Conservation (phyloP, 164 flowering plant species). For the Tetracentron sinense region DNA sequence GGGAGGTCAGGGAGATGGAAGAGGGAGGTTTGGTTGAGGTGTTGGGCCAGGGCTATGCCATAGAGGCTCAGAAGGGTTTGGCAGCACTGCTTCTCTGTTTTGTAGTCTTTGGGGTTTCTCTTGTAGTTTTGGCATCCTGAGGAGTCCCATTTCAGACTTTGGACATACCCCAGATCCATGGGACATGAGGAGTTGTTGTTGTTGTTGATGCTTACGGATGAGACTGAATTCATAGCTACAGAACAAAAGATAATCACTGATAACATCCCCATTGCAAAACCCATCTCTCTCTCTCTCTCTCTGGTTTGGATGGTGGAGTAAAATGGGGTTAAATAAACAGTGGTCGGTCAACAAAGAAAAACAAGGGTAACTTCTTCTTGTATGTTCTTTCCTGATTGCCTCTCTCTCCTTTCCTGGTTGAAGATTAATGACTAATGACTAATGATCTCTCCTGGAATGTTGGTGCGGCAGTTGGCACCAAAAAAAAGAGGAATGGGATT, state of each 20-base stretch:
- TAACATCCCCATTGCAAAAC: background rate
- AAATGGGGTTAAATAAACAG: too few relatives aligned
- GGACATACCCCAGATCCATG: slow-evolving; percentile 44
- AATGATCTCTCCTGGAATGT: background rate
- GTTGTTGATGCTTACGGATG: background rate
- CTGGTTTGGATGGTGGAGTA: background rate
- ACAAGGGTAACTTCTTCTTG: too few relatives aligned
- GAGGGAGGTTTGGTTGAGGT: slow-evolving; percentile 42
- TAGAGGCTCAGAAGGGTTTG: slow-evolving; percentile 45
- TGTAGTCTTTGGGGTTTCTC: background rate
- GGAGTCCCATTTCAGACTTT: slow-evolving; percentile 46
- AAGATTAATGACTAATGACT: background rate
- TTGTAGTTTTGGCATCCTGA: slow-evolving; percentile 28
- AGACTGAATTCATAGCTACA: background rate
- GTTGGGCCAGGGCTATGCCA: slow-evolving; percentile 43
- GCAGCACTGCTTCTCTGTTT: slow-evolving; percentile 30
- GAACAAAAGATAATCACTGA: background rate
- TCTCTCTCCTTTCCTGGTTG: background rate
- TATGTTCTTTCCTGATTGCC: too few relatives aligned
- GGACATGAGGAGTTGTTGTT: slow-evolving; percentile 34
- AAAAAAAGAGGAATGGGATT: too few relatives aligned
- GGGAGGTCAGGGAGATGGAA: slow-evolving; percentile 40
- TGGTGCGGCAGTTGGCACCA: too few relatives aligned
- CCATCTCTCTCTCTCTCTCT: slow-evolving; percentile 4
- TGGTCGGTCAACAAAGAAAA: too few relatives aligned